phyloP scores from a whole-genome alignment of 768 basidiomycete species.

The Naganishia vaughanmartiniae region DNA sequence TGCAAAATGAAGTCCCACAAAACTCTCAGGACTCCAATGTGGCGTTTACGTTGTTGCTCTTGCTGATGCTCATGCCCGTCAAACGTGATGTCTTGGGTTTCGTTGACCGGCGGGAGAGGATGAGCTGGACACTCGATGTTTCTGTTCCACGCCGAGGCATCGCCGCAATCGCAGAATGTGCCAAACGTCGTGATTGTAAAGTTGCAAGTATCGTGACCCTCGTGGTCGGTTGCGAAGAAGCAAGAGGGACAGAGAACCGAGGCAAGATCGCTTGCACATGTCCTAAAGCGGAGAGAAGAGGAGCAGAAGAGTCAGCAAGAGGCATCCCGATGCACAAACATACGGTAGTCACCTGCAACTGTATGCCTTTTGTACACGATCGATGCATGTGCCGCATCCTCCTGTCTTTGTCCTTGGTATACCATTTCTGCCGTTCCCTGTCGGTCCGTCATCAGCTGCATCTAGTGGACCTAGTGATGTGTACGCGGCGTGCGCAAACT shows the following conservation, averaged over 20 bases:
- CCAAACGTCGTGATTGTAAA: slow-evolving; percentile 69
- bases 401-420: neutral
- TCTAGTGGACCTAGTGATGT: neutral
- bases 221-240: slow-evolving; percentile 83
- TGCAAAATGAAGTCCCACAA: slow-evolving; percentile 69
- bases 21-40: slow-evolving; percentile 56
- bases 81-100: slow-evolving; percentile 30
- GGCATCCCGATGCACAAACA: neutral
- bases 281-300: slow-evolving; percentile 57
- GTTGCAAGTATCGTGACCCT: slow-evolving; percentile 63
- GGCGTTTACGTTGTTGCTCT: slow-evolving; percentile 24
- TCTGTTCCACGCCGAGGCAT: slow-evolving; percentile 77
- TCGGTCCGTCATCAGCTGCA: slow-evolving; percentile 2
- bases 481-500: slow-evolving; percentile 9
- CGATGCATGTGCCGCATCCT: slow-evolving; percentile 12
- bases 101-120: slow-evolving; percentile 55
- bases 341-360: slow-evolving; percentile 74
- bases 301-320: neutral
- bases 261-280: slow-evolving; percentile 83
- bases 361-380: slow-evolving; percentile 66
- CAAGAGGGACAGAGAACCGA: slow-evolving; percentile 87
- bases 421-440: neutral
- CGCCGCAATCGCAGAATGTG: slow-evolving; percentile 94
- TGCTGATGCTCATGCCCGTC: slow-evolving; percentile 35
- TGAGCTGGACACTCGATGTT: slow-evolving; percentile 71